Percentiles rank a stretch among this genome's conserved stretches.
Conservation (phyloP, 2,329 filamentous ascomycete species). For the Coleophoma crateriformis region DNA sequence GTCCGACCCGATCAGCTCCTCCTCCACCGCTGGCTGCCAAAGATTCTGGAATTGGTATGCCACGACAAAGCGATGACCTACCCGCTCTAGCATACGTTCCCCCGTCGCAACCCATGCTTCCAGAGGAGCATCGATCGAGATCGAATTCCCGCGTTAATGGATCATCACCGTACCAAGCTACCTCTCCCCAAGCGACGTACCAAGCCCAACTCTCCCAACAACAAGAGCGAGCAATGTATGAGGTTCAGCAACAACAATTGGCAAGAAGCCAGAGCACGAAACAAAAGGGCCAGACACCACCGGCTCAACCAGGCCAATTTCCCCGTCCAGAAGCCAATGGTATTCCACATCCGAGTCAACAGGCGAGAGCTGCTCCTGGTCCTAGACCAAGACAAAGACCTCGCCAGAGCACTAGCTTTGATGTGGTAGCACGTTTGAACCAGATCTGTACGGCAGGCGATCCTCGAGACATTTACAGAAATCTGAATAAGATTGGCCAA, state of each 20-base stretch:
- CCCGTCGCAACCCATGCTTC: conserved; percentile 45
- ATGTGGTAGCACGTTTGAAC: conserved; percentile 78
- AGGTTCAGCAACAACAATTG: conserved; percentile 69
- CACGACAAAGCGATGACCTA: conserved; percentile 51
- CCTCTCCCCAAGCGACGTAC: conserved; percentile 36
- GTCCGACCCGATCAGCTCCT: conserved; percentile 53
- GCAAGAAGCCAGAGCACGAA: conserved; percentile 71
- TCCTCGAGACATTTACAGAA: conserved; percentile 79
- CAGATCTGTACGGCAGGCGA: conserved; percentile 88
- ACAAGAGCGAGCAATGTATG: conserved; percentile 71
- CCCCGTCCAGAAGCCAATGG: conserved; percentile 31
- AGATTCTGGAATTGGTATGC: conserved; percentile 59
- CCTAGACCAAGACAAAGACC: conserved; percentile 71
- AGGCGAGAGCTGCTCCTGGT: conserved; percentile 37
- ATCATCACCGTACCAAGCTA: conserved; percentile 28
- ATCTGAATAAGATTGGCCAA: conserved; percentile 92
- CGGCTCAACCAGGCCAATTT: conserved; percentile 46
- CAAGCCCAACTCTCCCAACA: conserved; percentile 67
- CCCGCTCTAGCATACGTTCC: conserved; percentile 27
- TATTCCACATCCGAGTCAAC: conserved; percentile 27
- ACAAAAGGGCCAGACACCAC: conserved; percentile 43
- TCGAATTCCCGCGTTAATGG: conserved; percentile 62
- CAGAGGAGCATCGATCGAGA: conserved; percentile 61
- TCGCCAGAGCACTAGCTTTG: conserved; percentile 73
- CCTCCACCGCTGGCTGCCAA: conserved; percentile 51